Evolutionary conservation across 768 basidiomycete species (phyloP).

Genomic region (Cystofilobasidium capitatum): DNA sequence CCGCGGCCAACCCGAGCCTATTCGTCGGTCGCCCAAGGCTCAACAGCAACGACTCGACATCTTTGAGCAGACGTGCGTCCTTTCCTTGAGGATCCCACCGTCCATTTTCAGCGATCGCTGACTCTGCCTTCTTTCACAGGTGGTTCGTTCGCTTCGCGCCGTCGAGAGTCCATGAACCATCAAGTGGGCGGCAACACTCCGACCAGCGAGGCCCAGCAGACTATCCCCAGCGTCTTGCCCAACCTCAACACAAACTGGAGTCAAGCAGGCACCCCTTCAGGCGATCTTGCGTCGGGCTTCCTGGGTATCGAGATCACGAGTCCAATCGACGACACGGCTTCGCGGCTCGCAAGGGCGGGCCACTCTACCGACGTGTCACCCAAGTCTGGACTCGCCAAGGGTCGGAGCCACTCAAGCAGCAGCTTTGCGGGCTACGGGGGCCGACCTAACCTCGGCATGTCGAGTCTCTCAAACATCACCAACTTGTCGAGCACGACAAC

Average conservation of each 20-base stretch:
- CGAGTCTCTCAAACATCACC: too few relatives aligned
- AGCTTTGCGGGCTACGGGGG: neutral
- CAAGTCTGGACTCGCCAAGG: neutral
- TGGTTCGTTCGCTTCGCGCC: neutral
- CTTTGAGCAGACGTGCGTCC: neutral
- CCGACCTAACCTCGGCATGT: too few relatives aligned
- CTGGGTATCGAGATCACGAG: neutral
- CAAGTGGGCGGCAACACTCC: neutral
- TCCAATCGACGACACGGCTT: neutral
- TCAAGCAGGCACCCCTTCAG: neutral
- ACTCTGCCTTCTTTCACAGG: neutral
- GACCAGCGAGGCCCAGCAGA: neutral
- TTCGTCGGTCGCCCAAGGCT: neutral
- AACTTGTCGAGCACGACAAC: neutral
- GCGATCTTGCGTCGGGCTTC: neutral
- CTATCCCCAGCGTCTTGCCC: neutral
- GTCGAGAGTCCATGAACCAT: neutral
- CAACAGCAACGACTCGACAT: neutral
- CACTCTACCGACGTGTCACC: neutral
- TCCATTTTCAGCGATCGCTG: neutral
- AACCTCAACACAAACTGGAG: neutral
- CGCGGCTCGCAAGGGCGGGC: neutral
- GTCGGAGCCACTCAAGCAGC: neutral
- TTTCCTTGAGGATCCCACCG: too few relatives aligned
- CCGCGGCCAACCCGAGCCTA: neutral